A percentile compares a stretch with the other conserved stretches of the same genome.
phyloP scores from a whole-genome alignment of 257 asterid species.

The Jasminum sambac region DNA sequence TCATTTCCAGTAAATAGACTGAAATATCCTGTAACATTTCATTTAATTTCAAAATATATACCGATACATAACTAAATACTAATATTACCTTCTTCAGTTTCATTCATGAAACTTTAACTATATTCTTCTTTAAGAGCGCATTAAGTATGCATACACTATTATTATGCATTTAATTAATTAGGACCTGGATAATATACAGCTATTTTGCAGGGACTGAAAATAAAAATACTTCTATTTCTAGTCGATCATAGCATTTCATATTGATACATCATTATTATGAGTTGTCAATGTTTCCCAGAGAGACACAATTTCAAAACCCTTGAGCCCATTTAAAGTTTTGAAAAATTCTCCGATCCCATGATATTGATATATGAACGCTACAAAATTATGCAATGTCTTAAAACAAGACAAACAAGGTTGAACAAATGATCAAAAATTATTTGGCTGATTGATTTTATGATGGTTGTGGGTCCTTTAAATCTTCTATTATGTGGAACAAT shows the following conservation, averaged over 20 bases:
- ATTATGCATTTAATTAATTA: not conserved
- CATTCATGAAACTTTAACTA: not conserved
- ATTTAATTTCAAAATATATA: not conserved
- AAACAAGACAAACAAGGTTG: no score
- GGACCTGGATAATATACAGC: not conserved
- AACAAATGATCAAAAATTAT: no score
- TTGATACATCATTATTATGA: not conserved
- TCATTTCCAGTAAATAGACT: no score
- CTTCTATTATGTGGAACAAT: no score
- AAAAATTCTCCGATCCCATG: no score
- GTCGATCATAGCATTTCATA: constrained; percentile 19
- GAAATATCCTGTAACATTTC: no score
- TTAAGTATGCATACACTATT: not conserved
- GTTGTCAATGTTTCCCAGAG: not conserved
- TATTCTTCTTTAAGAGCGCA: not conserved
- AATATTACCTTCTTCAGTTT: not conserved
- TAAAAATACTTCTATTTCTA: constrained; percentile 14
- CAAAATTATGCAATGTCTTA: no score
- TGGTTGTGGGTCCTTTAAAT: no score
- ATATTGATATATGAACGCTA: no score
- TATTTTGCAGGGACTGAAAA: constrained; percentile 11
- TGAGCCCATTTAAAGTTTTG: not conserved
- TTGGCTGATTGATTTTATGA: no score
- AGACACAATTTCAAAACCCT: not conserved
- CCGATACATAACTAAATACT: no score